Percentiles rank a stretch among this genome's conserved stretches.
These are phyloP conservation scores for Epichloe baconii DNA, from an alignment of 2,329 filamentous ascomycete genomes.

Conservation along the genomic window DNA sequence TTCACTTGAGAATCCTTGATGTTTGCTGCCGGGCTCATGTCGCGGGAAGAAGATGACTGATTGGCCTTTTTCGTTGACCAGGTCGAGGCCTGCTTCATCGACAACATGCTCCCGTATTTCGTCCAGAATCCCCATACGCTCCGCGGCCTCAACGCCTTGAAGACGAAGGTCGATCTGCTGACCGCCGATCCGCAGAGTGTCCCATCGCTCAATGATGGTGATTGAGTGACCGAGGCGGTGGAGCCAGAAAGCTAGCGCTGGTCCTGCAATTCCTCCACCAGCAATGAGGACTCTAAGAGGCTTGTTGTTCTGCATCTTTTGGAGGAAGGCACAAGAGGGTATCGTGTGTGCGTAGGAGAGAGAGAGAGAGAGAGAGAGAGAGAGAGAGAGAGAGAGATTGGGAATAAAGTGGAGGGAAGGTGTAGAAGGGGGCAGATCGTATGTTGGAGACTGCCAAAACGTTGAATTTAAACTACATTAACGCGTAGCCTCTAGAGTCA, in stretches of 20 bases:
- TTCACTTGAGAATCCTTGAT: conserved; percentile 29
- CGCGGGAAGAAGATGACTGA: conserved; percentile 23
- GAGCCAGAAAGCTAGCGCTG: conserved; percentile 19
- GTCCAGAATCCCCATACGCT: conserved; percentile 26
- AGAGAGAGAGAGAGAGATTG: background rate
- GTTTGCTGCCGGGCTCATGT: background rate
- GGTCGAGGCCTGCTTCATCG: conserved; percentile 33
- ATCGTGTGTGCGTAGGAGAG: background rate
- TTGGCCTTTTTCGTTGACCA: conserved; percentile 29
- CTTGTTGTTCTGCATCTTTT: background rate
- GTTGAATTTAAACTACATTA: too few species aligned
- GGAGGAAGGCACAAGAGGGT: background rate
- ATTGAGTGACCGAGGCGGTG: conserved; percentile 17
- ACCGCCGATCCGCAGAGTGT: conserved; percentile 18
- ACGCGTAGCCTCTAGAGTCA: too few species aligned
- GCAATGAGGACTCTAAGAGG: conserved; percentile 13
- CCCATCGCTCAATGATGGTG: conserved; percentile 27
- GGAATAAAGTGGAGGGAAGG: background rate
- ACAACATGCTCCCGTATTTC: conserved; percentile 24
- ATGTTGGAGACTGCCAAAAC: too few species aligned
- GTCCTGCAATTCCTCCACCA: conserved; percentile 22
- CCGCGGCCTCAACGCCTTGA: conserved; percentile 26
- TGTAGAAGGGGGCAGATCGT: background rate
- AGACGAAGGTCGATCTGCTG: conserved; percentile 34
- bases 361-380: background rate